A percentile compares a stretch with the other conserved stretches of the same genome.
Conservation (phyloP, 2,329 filamentous ascomycete species). For the Fusarium praegraminearum region DNA sequence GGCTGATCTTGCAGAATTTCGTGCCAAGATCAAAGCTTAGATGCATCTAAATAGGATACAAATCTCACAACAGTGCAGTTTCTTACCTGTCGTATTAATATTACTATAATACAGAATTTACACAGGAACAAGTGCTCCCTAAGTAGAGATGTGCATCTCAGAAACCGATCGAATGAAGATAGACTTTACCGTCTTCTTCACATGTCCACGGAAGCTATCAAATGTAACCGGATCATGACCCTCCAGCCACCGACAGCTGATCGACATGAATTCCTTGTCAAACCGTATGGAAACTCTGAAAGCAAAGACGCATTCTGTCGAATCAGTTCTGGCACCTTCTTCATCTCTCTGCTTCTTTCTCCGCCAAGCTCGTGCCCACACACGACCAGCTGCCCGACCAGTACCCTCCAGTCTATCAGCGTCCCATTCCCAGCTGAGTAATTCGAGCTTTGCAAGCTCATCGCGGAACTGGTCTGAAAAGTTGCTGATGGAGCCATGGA, state of each 20-base stretch:
- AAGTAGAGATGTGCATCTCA: not conserved
- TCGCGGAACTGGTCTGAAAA: constrained; percentile 55
- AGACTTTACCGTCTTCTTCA: constrained; percentile 61
- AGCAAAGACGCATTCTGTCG: constrained; percentile 62
- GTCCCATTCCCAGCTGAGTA: constrained; percentile 75
- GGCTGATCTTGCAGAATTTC: constrained; percentile 51
- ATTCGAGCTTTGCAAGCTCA: constrained; percentile 66
- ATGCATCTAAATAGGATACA: not conserved
- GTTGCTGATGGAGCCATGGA: constrained; percentile 54
- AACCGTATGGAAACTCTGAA: constrained; percentile 67
- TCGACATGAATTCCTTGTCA: constrained; percentile 55
- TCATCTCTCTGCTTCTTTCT: constrained; percentile 64
- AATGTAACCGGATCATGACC: constrained; percentile 80
- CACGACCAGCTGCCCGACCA: constrained; percentile 75
- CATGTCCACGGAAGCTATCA: constrained; percentile 87
- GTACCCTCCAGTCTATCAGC: constrained; percentile 64
- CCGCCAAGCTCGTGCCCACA: constrained; percentile 82
- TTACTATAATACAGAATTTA: not conserved
- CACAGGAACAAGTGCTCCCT: no score
- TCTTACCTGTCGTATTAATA: not conserved
- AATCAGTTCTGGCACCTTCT: constrained; percentile 26
- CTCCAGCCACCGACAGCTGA: constrained; percentile 73
- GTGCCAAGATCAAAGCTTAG: constrained; percentile 30
- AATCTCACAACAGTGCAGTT: not conserved
- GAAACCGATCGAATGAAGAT: constrained; percentile 1